These are phyloP conservation scores for Epichloe elymi DNA, from an alignment of 2,329 filamentous ascomycete species.

Conservation along the genomic window DNA sequence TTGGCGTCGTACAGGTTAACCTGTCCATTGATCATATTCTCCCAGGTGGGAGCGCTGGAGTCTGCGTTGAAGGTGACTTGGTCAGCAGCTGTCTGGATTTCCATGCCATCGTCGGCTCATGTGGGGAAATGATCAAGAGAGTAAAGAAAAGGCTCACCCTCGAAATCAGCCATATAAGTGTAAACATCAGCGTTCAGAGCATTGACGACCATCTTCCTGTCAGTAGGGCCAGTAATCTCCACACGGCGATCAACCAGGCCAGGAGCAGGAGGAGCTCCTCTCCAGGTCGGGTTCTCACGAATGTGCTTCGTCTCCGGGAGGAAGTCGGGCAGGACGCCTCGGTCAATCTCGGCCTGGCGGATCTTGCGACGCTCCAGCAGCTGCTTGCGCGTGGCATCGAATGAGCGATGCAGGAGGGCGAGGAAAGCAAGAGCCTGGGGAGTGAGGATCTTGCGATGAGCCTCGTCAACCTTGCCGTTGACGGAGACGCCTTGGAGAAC, in stretches of 20 bases:
- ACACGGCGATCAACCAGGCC: constrained; percentile 87
- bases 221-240: constrained; percentile 94
- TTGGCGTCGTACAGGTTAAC: constrained; percentile 96
- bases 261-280: constrained; percentile 78
- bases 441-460: constrained; percentile 81
- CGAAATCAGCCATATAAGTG: constrained; percentile 99
- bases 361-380: constrained; percentile 76
- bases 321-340: constrained; percentile 81
- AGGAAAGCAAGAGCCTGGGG: constrained; percentile 86
- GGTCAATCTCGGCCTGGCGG: constrained; percentile 87
- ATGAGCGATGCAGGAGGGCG: constrained; percentile 85
- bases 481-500: constrained; percentile 83
- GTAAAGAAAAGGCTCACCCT: constrained; percentile 46
- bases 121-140: background rate
- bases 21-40: constrained; percentile 98
- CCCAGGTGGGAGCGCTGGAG: constrained; percentile 92
- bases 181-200: constrained; percentile 91
- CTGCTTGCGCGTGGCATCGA: constrained; percentile 78
- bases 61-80: constrained; percentile 36
- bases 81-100: background rate
- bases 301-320: constrained; percentile 91
- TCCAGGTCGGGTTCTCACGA: constrained; percentile 89
- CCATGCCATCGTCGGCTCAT: too few species aligned
- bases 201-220: constrained; percentile 98
- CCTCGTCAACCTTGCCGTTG: constrained; percentile 63